phyloP scores from a whole-genome alignment of 306 rosid species.

The Rosa chinensis region DNA sequence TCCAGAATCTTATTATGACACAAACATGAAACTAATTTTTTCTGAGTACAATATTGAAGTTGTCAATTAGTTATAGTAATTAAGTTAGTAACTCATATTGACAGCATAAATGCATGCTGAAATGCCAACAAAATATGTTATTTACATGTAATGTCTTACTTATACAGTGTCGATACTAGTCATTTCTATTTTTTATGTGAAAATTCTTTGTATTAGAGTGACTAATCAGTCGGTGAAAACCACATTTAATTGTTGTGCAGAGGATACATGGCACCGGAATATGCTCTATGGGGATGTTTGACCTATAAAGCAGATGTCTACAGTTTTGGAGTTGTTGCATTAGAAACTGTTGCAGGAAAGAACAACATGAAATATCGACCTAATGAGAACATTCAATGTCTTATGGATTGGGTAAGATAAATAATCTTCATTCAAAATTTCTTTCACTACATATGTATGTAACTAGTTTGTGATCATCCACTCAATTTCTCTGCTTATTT shows the following conservation, averaged over 20 bases:
- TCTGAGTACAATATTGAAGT: background rate
- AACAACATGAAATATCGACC: constrained; percentile 31
- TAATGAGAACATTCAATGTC: constrained; percentile 49
- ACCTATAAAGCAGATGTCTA: constrained; percentile 27
- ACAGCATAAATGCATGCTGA: background rate
- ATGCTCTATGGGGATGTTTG: constrained; percentile 22
- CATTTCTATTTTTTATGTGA: background rate
- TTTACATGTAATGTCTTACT: background rate
- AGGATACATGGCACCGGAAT: constrained; percentile 29
- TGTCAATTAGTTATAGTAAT: background rate
- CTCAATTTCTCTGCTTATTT: background rate
- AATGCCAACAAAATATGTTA: background rate
- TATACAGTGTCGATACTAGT: background rate
- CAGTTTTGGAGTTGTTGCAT: constrained; percentile 18
- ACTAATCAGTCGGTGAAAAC: background rate
- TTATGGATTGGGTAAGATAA: constrained; percentile 57
- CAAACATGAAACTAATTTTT: no score
- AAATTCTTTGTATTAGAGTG: background rate
- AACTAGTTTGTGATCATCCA: background rate
- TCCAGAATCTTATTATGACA: background rate
- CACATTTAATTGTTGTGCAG: background rate
- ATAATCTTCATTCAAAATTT: background rate
- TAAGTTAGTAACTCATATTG: no score
- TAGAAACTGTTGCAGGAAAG: constrained; percentile 22
- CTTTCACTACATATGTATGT: background rate